Base-by-base conservation (phyloP, 148 eudicot species). In the Gaultheria prostrata region DNA sequence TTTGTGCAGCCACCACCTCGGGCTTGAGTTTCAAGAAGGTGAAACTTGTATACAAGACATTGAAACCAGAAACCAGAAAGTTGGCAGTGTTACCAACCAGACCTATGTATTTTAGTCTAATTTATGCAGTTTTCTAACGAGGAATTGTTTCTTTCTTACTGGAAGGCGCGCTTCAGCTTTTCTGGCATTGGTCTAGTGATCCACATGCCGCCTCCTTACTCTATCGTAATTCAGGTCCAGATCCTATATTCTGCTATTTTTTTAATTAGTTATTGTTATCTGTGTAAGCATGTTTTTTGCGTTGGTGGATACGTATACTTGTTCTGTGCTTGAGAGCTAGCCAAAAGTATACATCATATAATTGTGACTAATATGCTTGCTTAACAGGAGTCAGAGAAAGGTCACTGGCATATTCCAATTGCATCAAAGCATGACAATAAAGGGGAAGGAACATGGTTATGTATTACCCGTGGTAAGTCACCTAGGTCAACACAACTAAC, bases 351-450 rank as follows among this genome's bases (percentile, higher is more conserved):
- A 33, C 3, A 35, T 53, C 39, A 53, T 54, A 76, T 74, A 35
- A 14, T 3, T 49, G 33, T 14, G 65, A 30, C 13, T 12, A 49
- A 78, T 81, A 53, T 81, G 46, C 35, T 76, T 28, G 54, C 82
- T 79, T 83, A 46, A 80, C 90, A 95, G 98, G 98, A 95, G 81
- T 93, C 98, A 9, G 89, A 86, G 61, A 88, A 86, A 87, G 98
- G 98, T 63, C 91, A 92, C 80, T 95, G 98, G 98, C 98, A 95
- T 88, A 86, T 95, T 87, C 98, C 98, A n/a, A 82, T 95, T 70
- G 92, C 79, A 80, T 92, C 94, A 32, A 90, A 93, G 80, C 83
- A 83, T 77, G 91, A 92, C 76, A 85, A 89, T 56, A 93, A 90
- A 88, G 97, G 69, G 82, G 92, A 94, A 82, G 87, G 97, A 76